Conservation (phyloP, 2,329 filamentous ascomycete species). For the Nothophoma quercina region DNA sequence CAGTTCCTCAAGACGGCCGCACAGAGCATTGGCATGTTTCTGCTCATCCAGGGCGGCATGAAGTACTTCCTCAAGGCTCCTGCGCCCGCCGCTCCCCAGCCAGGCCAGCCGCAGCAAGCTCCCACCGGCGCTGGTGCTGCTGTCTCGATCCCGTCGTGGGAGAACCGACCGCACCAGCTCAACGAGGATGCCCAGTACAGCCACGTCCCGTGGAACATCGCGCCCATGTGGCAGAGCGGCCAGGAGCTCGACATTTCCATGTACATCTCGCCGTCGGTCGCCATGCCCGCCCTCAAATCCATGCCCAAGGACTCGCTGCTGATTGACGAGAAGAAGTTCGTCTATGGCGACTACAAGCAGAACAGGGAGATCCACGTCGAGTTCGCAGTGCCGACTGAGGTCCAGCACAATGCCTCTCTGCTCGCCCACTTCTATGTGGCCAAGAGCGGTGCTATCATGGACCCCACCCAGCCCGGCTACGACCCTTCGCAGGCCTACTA, state of each 20-base stretch:
- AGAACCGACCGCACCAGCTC: constrained; percentile 51
- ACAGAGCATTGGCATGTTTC: constrained; percentile 67
- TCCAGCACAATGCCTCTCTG: constrained; percentile 91
- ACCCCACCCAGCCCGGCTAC: constrained; percentile 76
- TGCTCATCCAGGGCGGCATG: constrained; percentile 65
- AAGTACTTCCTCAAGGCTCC: constrained; percentile 58
- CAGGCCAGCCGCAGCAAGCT: constrained; percentile 18
- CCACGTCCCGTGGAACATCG: constrained; percentile 72
- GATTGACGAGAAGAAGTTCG: constrained; percentile 80
- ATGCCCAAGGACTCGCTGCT: constrained; percentile 74
- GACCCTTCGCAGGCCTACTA: constrained; percentile 80
- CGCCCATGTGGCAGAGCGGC: constrained; percentile 86
- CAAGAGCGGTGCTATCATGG: constrained; percentile 75
- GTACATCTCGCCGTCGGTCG: constrained; percentile 79
- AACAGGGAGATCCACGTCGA: constrained; percentile 77
- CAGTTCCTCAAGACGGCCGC: constrained; percentile 52
- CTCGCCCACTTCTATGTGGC: constrained; percentile 95
- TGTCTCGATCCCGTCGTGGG: constrained; percentile 47
- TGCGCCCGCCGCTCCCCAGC: constrained; percentile 3
- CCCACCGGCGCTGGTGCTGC: constrained; percentile 31
- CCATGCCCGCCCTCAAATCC: constrained; percentile 71
- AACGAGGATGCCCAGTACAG: constrained; percentile 66
- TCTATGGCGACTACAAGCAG: constrained; percentile 79
- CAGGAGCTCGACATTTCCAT: constrained; percentile 82
- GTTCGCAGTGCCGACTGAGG: constrained; percentile 77